phyloP scores from a whole-genome alignment of 306 rosid genomes.

The Alnus rubra region DNA sequence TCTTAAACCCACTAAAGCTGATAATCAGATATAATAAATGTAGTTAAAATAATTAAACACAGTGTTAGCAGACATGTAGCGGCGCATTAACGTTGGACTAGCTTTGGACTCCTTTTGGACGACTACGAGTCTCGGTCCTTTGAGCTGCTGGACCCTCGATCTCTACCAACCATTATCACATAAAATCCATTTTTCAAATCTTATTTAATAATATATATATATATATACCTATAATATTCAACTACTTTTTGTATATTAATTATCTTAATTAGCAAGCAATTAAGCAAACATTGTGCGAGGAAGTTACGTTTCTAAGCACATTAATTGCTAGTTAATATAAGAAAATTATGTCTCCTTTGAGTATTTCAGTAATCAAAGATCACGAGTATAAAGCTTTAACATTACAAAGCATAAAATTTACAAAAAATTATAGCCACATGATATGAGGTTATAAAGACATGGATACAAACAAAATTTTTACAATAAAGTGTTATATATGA shows the following conservation, averaged over 20 bases:
- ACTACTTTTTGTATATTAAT: background rate
- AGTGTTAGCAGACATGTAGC: slow-evolving; percentile 19
- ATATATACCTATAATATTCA: background rate
- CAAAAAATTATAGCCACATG: too few species aligned
- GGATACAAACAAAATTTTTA: too few species aligned
- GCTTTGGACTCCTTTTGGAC: background rate
- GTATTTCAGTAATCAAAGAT: too few species aligned
- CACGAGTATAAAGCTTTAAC: too few species aligned
- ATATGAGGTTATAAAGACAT: too few species aligned
- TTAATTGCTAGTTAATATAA: background rate
- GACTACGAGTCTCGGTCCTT: background rate
- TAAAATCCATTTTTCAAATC: background rate
- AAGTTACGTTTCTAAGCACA: background rate
- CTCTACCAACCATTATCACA: background rate
- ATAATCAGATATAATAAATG: background rate
- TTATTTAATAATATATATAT: too few species aligned
- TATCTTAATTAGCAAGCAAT: background rate
- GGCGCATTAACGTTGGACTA: slow-evolving; percentile 27
- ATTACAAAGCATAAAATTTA: too few species aligned
- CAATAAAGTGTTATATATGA: too few species aligned
- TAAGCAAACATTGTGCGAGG: background rate
- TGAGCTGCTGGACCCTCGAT: background rate
- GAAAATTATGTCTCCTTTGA: too few species aligned
- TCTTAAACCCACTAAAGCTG: too few species aligned
- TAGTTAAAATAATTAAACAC: background rate